phyloP scores from a whole-genome alignment of 2,329 filamentous ascomycete genomes.

The Phoma herbarum region DNA sequence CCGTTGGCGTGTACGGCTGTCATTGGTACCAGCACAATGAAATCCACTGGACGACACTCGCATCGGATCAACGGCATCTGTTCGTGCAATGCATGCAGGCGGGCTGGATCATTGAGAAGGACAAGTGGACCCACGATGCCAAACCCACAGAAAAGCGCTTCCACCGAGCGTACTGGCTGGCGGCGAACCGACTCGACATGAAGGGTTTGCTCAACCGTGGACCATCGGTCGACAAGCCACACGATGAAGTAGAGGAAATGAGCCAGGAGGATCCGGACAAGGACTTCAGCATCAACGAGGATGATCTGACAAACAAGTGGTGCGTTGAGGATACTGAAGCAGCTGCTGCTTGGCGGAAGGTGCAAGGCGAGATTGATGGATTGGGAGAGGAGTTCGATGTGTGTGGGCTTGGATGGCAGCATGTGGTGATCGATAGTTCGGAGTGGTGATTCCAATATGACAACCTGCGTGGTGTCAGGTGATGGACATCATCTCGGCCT shows the following conservation, averaged over 20 bases:
- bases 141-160: constrained; percentile 34
- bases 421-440: constrained; percentile 17
- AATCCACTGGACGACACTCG: constrained; percentile 41
- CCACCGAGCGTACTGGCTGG: constrained; percentile 43
- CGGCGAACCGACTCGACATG: constrained; percentile 30
- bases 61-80: constrained; percentile 10
- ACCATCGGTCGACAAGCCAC: constrained; percentile 9
- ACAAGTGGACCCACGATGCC: constrained; percentile 25
- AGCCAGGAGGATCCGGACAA: constrained; percentile 13
- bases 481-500: neutral
- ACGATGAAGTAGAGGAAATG: constrained; percentile 18
- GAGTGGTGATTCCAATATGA: constrained; percentile 9
- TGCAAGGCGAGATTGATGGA: neutral
- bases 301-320: constrained; percentile 23
- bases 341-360: constrained; percentile 9
- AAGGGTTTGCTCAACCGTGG: constrained; percentile 26
- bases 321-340: constrained; percentile 4
- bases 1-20: constrained; percentile 38
- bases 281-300: constrained; percentile 12
- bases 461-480: neutral
- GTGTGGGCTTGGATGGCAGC: neutral
- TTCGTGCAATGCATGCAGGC: neutral
- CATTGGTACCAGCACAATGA: constrained; percentile 27
- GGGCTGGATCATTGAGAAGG: constrained; percentile 16
- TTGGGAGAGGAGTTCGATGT: neutral